A percentile compares a stretch with the other conserved stretches of the same genome.
These are phyloP conservation scores for Fusarium hainanense DNA, from an alignment of 2,329 filamentous ascomycete species.

Conservation along the genomic window DNA sequence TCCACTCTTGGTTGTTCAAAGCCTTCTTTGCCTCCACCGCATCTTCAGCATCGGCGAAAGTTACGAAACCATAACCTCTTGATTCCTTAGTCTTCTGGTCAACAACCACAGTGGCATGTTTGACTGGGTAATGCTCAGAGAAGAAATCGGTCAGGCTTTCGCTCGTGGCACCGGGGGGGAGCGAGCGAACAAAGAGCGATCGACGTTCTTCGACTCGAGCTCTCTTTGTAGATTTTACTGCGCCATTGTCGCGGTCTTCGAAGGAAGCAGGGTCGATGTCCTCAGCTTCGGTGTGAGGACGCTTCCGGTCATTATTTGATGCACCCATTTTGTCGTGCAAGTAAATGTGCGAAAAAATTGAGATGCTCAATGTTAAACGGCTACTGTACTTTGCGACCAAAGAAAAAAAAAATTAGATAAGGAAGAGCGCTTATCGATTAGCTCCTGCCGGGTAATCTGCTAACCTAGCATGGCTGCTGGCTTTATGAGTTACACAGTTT, in stretches of 20 bases:
- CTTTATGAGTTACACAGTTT: not conserved
- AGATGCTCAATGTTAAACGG: slow-evolving; percentile 5
- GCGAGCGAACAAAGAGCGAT: slow-evolving; percentile 90
- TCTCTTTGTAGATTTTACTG: slow-evolving; percentile 61
- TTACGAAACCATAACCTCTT: slow-evolving; percentile 95
- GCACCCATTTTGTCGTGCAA: slow-evolving; percentile 44
- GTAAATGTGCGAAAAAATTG: slow-evolving; percentile 5
- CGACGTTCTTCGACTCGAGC: slow-evolving; percentile 69
- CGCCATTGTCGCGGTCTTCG: slow-evolving; percentile 49
- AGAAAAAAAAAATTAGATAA: slow-evolving; percentile 32
- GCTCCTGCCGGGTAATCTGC: not conserved
- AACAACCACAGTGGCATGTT: slow-evolving; percentile 92
- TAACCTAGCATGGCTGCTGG: not conserved
- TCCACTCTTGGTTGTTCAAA: slow-evolving; percentile 80
- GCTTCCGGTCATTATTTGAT: slow-evolving; percentile 51
- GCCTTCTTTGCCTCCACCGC: slow-evolving; percentile 83
- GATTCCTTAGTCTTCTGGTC: slow-evolving; percentile 89
- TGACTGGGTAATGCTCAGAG: slow-evolving; percentile 92
- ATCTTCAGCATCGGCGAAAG: slow-evolving; percentile 93
- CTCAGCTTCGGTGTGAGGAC: slow-evolving; percentile 50
- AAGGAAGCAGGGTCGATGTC: slow-evolving; percentile 46
- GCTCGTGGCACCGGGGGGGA: slow-evolving; percentile 81
- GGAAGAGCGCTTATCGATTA: slow-evolving; percentile 19
- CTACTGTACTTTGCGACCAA: slow-evolving; percentile 23
- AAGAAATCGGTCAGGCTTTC: slow-evolving; percentile 89